A percentile compares a stretch with the other conserved stretches of the same genome.
Evolutionary conservation across 305 asterid genomes (phyloP).

Genomic region (Solanum aculeatissimum): DNA sequence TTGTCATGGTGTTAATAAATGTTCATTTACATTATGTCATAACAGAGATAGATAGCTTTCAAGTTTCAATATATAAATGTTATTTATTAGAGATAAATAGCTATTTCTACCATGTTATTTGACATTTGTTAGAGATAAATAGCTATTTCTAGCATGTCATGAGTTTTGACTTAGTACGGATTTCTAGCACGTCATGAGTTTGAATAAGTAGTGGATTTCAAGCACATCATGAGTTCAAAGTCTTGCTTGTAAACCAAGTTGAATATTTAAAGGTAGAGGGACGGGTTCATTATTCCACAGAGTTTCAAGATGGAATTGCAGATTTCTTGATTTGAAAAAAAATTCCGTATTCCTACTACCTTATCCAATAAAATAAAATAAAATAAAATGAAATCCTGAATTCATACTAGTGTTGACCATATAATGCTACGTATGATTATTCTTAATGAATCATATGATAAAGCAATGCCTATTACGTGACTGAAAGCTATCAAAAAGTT

Average conservation of each 20-base stretch:
- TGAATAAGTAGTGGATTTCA: neutral
- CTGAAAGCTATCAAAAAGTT: neutral
- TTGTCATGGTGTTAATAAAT: neutral
- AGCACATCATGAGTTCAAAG: neutral
- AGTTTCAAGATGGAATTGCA: neutral
- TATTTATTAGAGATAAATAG: neutral
- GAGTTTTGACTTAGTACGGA: neutral
- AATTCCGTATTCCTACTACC: neutral
- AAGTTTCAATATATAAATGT: neutral
- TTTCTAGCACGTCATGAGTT: neutral
- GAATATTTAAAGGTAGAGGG: neutral
- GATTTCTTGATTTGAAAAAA: neutral
- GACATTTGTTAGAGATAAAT: neutral
- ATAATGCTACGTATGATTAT: neutral
- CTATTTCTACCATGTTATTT: too few relatives aligned
- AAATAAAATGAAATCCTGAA: neutral
- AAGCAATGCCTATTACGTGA: neutral
- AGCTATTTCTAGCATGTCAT: too few relatives aligned
- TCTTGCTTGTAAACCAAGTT: neutral
- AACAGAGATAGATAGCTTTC: neutral
- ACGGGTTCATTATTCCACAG: neutral
- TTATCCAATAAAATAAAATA: too few relatives aligned
- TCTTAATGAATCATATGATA: neutral
- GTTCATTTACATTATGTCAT: neutral
- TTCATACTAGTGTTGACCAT: neutral